These are phyloP conservation scores for Polygonum maritimum DNA, from an alignment of 148 eudicot genomes.

Conservation along the genomic window DNA sequence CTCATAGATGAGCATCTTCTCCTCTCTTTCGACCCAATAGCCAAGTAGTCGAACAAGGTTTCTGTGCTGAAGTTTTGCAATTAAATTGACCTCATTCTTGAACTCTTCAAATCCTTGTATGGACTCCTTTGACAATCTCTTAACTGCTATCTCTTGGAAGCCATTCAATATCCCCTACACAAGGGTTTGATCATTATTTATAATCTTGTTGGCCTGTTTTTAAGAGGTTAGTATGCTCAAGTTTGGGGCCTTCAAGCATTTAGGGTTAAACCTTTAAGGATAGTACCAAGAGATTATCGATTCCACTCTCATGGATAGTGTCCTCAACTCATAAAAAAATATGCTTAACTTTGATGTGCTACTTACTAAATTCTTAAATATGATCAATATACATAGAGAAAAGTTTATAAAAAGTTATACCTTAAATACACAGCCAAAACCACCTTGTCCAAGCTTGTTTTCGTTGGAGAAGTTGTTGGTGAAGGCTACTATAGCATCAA, in stretches of 20 bases:
- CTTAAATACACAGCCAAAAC: constrained; percentile 2
- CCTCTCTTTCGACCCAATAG: neutral
- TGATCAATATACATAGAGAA: neutral
- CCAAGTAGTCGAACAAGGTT: constrained; percentile 10
- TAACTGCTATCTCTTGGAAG: constrained; percentile 1
- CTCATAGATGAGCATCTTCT: constrained; percentile 7
- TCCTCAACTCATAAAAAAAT: too few species aligned
- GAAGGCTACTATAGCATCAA: neutral
- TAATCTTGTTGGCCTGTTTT: too few species aligned
- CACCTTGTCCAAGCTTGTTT: constrained; percentile 8
- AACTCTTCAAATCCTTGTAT: constrained; percentile 9
- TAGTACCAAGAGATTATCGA: too few species aligned
- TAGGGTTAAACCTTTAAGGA: too few species aligned
- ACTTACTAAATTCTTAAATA: neutral
- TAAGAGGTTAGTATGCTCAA: too few species aligned
- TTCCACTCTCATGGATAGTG: too few species aligned
- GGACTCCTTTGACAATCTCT: constrained; percentile 11
- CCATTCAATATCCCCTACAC: neutral
- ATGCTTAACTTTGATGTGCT: too few species aligned
- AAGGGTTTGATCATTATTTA: neutral
- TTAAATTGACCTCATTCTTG: constrained; percentile 11
- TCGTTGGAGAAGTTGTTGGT: neutral
- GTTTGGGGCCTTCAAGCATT: too few species aligned
- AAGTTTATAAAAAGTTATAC: neutral
- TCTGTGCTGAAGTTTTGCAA: constrained; percentile 14